A percentile compares a stretch with the other conserved stretches of the same genome.
Conservation (phyloP, 805 yeast genomes). For the Metschnikowia sp. region DNA sequence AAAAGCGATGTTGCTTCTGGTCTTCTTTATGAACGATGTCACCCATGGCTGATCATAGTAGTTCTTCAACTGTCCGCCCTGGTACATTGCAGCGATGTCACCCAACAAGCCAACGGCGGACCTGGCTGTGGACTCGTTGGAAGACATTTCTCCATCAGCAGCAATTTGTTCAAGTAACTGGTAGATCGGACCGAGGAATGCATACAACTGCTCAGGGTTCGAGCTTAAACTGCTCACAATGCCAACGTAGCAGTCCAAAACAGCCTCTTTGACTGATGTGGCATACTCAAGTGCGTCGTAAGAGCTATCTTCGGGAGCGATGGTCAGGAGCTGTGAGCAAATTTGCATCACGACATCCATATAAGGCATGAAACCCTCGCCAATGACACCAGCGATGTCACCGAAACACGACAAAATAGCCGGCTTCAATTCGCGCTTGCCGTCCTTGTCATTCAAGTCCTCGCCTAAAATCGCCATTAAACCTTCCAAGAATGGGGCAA, state of each 20-base stretch:
- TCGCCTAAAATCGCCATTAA: slow-evolving; percentile 82
- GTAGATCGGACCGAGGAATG: slow-evolving; percentile 68
- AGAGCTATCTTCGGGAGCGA: slow-evolving; percentile 63
- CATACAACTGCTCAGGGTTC: slow-evolving; percentile 59
- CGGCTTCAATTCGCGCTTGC: slow-evolving; percentile 81
- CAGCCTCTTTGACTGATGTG: slow-evolving; percentile 72
- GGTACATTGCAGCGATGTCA: slow-evolving; percentile 85
- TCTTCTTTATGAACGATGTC: slow-evolving; percentile 66
- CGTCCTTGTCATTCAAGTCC: slow-evolving; percentile 60
- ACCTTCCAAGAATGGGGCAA: slow-evolving; percentile 72
- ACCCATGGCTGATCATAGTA: slow-evolving; percentile 77
- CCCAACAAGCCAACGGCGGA: slow-evolving; percentile 90
- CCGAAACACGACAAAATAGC: slow-evolving; percentile 90
- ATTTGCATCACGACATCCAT: slow-evolving; percentile 76
- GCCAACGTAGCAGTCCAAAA: slow-evolving; percentile 95
- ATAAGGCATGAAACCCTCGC: slow-evolving; percentile 71
- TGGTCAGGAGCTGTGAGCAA: slow-evolving; percentile 60
- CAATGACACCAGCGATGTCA: slow-evolving; percentile 89
- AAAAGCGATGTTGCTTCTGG: slow-evolving; percentile 61
- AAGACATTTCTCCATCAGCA: slow-evolving; percentile 55
- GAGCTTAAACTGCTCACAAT: slow-evolving; percentile 85
- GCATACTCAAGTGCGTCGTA: slow-evolving; percentile 77
- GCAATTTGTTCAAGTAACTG: slow-evolving; percentile 60
- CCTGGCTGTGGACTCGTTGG: slow-evolving; percentile 70
- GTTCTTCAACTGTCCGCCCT: slow-evolving; percentile 68